These are phyloP conservation scores for Sequoiadendron giganteum DNA, from an alignment of 75 land plant genomes.

Conservation along the genomic window DNA sequence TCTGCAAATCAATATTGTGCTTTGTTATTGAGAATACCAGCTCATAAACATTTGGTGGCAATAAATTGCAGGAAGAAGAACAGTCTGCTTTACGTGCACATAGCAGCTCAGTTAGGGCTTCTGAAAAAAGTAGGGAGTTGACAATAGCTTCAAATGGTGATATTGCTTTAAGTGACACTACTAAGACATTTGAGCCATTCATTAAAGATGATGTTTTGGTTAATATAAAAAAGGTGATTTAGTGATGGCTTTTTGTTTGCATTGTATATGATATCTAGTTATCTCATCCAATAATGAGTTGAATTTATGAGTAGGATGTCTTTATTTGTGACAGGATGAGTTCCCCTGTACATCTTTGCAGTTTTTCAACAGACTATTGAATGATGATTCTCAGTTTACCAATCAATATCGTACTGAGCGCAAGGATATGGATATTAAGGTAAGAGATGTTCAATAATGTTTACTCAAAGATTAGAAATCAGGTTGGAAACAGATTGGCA, in stretches of 20 bases:
- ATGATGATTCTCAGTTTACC: conserved; percentile 72
- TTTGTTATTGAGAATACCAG: background rate
- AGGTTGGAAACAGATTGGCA: background rate
- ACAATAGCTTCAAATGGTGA: conserved; percentile 21
- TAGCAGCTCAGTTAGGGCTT: conserved; percentile 63
- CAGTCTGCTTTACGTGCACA: conserved; percentile 80
- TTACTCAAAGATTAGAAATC: background rate
- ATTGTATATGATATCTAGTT: background rate
- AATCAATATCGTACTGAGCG: conserved; percentile 56
- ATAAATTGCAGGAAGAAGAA: conserved; percentile 45
- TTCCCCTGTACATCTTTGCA: conserved; percentile 89
- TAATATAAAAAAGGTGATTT: conserved; percentile 60
- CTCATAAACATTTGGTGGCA: background rate
- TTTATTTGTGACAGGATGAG: conserved; percentile 53
- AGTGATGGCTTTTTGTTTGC: background rate
- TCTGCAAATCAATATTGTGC: background rate
- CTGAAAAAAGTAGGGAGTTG: conserved; percentile 21
- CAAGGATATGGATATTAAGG: conserved; percentile 72
- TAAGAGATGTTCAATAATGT: conserved; percentile 24
- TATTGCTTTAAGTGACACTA: conserved; percentile 13
- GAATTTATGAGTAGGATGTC: background rate
- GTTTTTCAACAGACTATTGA: conserved; percentile 53
- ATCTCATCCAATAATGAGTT: background rate
- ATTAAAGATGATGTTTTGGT: conserved; percentile 84
- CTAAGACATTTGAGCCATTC: conserved; percentile 56